Evolutionary conservation across 192 early-diverging fungal species (phyloP).

Genomic region (Coemansia sp.): DNA sequence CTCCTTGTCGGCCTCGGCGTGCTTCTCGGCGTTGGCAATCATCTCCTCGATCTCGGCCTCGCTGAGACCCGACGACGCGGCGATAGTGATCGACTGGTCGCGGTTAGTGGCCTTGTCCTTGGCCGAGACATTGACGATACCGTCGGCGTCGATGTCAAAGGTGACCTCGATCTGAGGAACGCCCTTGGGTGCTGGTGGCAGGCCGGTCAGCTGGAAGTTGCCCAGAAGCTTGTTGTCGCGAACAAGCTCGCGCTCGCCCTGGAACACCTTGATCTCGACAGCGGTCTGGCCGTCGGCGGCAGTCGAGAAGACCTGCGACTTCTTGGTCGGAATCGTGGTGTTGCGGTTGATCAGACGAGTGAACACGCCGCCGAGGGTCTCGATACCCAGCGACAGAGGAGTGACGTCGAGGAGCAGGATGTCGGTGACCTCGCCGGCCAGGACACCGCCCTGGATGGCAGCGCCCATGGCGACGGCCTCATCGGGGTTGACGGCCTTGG

Average conservation of each 20-base stretch:
- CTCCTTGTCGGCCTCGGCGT: constrained; percentile 94
- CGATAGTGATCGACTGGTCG: constrained; percentile 92
- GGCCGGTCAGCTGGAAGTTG: constrained; percentile 96
- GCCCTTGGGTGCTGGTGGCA: constrained; percentile 94
- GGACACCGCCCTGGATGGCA: constrained; percentile 95
- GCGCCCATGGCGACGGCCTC: constrained; percentile 99
- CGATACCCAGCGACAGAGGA: constrained; percentile 96
- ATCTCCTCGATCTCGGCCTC: constrained; percentile 99
- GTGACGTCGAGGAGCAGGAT: constrained; percentile 93
- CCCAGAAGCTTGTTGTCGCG: constrained; percentile 99
- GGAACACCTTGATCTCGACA: constrained; percentile 95
- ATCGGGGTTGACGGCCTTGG: constrained; percentile 99
- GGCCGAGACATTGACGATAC: constrained; percentile 93
- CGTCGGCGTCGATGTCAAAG: constrained; percentile 97
- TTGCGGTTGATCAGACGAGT: constrained; percentile 96
- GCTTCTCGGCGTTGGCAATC: constrained; percentile 90
- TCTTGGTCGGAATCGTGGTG: constrained; percentile 96
- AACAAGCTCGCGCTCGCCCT: constrained; percentile 95
- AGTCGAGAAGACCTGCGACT: constrained; percentile 98
- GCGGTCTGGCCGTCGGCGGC: constrained; percentile 97
- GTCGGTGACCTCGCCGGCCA: constrained; percentile 92
- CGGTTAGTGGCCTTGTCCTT: constrained; percentile 95
- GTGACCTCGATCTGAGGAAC: constrained; percentile 96
- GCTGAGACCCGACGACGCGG: constrained; percentile 90
- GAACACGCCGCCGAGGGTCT: constrained; percentile 98